Evolutionary conservation across 139 green algal species (phyloP), one percentile per base, ranked within the genome.

Genomic region (Tetradesmus lagerheimii): DNA sequence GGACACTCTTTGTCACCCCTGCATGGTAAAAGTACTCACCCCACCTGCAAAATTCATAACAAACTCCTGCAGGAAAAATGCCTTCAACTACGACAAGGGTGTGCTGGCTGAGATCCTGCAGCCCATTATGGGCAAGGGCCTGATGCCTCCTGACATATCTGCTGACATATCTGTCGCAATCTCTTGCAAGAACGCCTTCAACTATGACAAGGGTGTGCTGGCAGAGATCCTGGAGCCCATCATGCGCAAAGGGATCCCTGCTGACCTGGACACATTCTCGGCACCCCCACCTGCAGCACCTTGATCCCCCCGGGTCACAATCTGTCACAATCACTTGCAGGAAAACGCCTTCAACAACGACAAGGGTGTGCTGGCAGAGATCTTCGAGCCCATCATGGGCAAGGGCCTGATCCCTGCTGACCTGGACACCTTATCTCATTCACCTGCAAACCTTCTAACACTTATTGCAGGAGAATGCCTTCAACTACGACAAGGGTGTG

Each of bases 381-480:
- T 99, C 78, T 94, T 99, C 62, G 97, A 99, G 95, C 98, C 98
- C 78, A 99, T 99, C 96, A 99, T 99, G 98, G 98, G 98, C 77
- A 99, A 99, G 91, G 98, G 98, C 9, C 95, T 99, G 67, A 99
- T 99, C 90, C 98, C 98, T 23, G 94, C 94, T 39, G 94, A 95
- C 89, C 84, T 96, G 71, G 94, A 96, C 75, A 96, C 94, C 16
- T 96, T n/a, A n/a, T n/a, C n/a, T n/a, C n/a, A n/a, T n/a, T n/a
- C n/a, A n/a, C n/a, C n/a, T n/a, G n/a, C n/a, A n/a, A n/a, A n/a
- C n/a, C n/a, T n/a, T n/a, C n/a, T n/a, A n/a, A n/a, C n/a, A n/a
- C n/a, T n/a, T n/a, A n/a, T n/a, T n/a, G n/a, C n/a, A n/a, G n/a
- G n/a, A n/a, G n/a, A n/a, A n/a, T 80, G 93, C 96, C 0, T 93